phyloP scores from a whole-genome alignment of 768 basidiomycete genomes.

The Pluteus cervinus region DNA sequence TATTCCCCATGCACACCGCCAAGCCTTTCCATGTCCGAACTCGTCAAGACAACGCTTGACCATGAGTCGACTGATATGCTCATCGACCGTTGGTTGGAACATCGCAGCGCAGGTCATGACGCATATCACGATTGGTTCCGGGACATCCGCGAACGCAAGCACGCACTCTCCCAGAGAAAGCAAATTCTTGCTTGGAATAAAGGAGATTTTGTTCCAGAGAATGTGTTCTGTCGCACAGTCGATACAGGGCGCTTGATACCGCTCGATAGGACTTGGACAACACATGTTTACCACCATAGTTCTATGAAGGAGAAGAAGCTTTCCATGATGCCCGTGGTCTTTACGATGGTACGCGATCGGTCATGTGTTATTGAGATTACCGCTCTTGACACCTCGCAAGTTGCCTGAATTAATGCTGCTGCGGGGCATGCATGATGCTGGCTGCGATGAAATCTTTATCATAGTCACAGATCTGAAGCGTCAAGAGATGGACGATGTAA shows the following conservation, averaged over 20 bases:
- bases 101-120: conserved; percentile 53
- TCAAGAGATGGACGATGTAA: conserved; percentile 76
- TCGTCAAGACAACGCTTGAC: conserved; percentile 72
- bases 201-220: conserved; percentile 73
- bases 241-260: conserved; percentile 76
- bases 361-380: conserved; percentile 5
- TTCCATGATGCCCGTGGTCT: conserved; percentile 76
- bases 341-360: conserved; percentile 57
- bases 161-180: conserved; percentile 36
- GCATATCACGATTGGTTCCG: conserved; percentile 75
- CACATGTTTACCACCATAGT: conserved; percentile 73
- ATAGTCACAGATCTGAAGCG: conserved; percentile 76
- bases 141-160: conserved; percentile 60
- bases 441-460: conserved; percentile 73
- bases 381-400: conserved; percentile 26
- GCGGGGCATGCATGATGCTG: conserved; percentile 74
- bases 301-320: conserved; percentile 69
- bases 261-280: conserved; percentile 77
- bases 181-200: conserved; percentile 58
- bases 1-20: conserved; percentile 68
- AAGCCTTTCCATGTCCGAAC: conserved; percentile 67
- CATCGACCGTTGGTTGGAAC: conserved; percentile 82
- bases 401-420: conserved; percentile 76
- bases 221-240: conserved; percentile 73
- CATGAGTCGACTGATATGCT: conserved; percentile 72